phyloP scores from a whole-genome alignment of 257 asterid species.

The Nicotiana tomentosiformis region DNA sequence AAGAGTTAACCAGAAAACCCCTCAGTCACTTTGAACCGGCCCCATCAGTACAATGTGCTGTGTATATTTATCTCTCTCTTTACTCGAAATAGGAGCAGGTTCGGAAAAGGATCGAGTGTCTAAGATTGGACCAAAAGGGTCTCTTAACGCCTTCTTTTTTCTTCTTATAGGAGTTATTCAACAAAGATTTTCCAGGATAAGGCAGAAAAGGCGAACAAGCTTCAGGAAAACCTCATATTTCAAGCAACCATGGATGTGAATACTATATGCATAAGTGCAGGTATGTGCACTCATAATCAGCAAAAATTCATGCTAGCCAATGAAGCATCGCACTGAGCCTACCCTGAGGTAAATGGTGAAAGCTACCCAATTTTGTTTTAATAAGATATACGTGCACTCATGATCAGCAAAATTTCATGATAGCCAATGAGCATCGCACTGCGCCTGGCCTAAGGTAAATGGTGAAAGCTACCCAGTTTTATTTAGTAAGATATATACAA shows the following conservation, averaged over 20 bases:
- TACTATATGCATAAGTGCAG: not conserved
- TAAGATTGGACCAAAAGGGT: not conserved
- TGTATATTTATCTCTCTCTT: constrained; percentile 3
- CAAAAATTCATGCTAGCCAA: not conserved
- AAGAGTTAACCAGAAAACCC: not conserved
- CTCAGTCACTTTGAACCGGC: not conserved
- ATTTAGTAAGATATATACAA: not conserved
- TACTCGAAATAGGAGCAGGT: not conserved
- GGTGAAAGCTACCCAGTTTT: not conserved
- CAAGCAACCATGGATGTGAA: not conserved
- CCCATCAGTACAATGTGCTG: not conserved
- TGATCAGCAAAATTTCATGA: not conserved
- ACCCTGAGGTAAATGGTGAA: not conserved
- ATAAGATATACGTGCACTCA: not conserved
- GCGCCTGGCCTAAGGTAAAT: not conserved
- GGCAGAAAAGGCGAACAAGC: not conserved
- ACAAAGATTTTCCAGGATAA: not conserved
- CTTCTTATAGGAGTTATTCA: not conserved
- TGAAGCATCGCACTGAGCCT: not conserved
- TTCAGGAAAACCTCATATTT: not conserved
- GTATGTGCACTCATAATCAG: not conserved
- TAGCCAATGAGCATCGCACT: not conserved
- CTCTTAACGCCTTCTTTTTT: not conserved
- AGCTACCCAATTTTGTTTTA: not conserved
- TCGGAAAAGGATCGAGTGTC: not conserved